phyloP scores from a whole-genome alignment of 2,329 filamentous ascomycete species.

The Pseudocercospora macadamiae region DNA sequence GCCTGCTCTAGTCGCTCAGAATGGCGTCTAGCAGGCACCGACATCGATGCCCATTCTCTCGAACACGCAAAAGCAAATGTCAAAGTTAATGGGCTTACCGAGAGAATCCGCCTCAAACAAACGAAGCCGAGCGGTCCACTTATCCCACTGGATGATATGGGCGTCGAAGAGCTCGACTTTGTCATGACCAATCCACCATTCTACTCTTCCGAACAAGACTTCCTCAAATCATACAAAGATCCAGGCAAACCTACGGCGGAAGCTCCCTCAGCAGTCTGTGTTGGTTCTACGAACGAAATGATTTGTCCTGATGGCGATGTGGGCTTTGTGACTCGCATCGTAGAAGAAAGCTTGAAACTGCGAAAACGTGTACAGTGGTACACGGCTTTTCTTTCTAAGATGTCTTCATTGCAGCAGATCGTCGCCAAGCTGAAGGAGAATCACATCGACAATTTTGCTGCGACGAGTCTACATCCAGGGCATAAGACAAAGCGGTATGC shows the following conservation, averaged over 20 bases:
- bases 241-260: neutral
- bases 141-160: conserved; percentile 64
- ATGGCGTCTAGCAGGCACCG: conserved; percentile 63
- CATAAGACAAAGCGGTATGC: conserved; percentile 82
- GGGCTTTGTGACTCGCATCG: conserved; percentile 70
- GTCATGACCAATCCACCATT: conserved; percentile 96
- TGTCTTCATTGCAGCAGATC: conserved; percentile 67
- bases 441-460: conserved; percentile 74
- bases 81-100: conserved; percentile 63
- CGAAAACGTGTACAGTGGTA: conserved; percentile 77
- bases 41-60: conserved; percentile 75
- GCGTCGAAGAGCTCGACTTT: conserved; percentile 69
- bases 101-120: conserved; percentile 66
- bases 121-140: conserved; percentile 59
- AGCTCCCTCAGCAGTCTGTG: conserved; percentile 72
- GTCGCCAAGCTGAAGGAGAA: conserved; percentile 59
- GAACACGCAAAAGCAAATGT: conserved; percentile 70
- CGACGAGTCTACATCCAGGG: conserved; percentile 78
- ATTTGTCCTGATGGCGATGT: conserved; percentile 73
- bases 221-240: conserved; percentile 58
- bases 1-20: conserved; percentile 67
- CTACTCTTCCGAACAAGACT: conserved; percentile 73
- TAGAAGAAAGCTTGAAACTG: conserved; percentile 68
- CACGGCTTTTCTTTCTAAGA: conserved; percentile 85
- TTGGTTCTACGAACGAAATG: conserved; percentile 83